These are phyloP conservation scores for Starmerella khaoyaiensis DNA, from an alignment of 805 yeast genomes.

Conservation along the genomic window DNA sequence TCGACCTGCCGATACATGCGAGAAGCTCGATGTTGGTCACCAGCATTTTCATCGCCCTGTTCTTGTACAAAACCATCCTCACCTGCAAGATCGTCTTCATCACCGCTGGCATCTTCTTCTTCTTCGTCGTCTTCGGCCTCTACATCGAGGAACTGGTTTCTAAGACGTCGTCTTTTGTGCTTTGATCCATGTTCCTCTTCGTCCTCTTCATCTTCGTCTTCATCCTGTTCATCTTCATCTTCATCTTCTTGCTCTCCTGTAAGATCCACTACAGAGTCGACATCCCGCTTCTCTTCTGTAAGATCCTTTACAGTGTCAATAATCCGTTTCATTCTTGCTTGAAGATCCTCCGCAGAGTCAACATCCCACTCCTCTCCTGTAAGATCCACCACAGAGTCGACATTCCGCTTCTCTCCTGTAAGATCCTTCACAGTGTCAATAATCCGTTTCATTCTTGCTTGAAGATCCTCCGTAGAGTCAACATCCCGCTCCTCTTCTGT, in stretches of 20 bases:
- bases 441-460: slow-evolving; percentile 2
- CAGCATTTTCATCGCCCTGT: slow-evolving; percentile 43
- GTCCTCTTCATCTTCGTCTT: slow-evolving; percentile 39
- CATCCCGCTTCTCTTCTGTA: slow-evolving; percentile 35
- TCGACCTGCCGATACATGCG: slow-evolving; percentile 85
- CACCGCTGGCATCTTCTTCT: slow-evolving; percentile 86
- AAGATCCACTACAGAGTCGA: slow-evolving; percentile 24
- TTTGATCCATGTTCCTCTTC: slow-evolving; percentile 36
- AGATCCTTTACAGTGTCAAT: slow-evolving; percentile 34
- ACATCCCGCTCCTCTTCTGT: slow-evolving; percentile 24
- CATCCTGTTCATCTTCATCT: slow-evolving; percentile 22
- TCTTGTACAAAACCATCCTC: slow-evolving; percentile 49
- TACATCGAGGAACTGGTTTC: slow-evolving; percentile 89
- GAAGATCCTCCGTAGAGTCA: neutral
- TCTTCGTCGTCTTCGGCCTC: slow-evolving; percentile 99
- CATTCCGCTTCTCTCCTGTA: slow-evolving; percentile 35
- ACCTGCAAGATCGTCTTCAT: slow-evolving; percentile 80
- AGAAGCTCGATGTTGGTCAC: slow-evolving; percentile 33
- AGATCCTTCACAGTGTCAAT: slow-evolving; percentile 34
- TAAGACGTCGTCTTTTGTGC: slow-evolving; percentile 33
- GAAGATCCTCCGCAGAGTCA: neutral
- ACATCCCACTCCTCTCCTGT: slow-evolving; percentile 24
- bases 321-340: slow-evolving; percentile 2
- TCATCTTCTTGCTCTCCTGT: slow-evolving; percentile 24
- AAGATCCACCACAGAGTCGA: slow-evolving; percentile 24